A percentile compares a stretch with the other conserved stretches of the same genome.
These are phyloP conservation scores for Candida ulmi DNA, from an alignment of 805 yeast genomes.

Conservation along the genomic window DNA sequence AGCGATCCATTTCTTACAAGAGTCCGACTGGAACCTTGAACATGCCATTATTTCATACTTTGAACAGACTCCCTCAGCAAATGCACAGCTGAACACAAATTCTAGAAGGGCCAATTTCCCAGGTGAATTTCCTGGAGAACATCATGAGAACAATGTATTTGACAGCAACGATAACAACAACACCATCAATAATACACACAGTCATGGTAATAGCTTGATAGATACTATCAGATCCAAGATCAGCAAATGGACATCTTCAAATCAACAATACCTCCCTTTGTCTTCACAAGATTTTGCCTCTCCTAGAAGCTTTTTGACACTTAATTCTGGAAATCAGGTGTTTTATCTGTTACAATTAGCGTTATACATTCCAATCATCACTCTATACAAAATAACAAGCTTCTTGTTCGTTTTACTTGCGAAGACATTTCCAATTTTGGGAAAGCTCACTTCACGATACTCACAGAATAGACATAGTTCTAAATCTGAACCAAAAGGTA, in stretches of 20 bases:
- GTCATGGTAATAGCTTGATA: constrained; percentile 19
- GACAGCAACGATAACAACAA: background rate
- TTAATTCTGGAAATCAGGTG: constrained; percentile 21
- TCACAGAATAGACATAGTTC: constrained; percentile 31
- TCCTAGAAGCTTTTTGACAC: constrained; percentile 7
- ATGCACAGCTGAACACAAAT: constrained; percentile 15
- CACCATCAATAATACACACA: no score
- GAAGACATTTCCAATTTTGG: constrained; percentile 31
- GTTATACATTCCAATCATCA: constrained; percentile 27
- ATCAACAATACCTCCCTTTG: constrained; percentile 23
- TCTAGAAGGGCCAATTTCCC: constrained; percentile 4
- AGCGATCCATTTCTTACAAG: constrained; percentile 18
- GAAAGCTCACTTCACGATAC: constrained; percentile 19
- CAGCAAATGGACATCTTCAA: constrained; percentile 14
- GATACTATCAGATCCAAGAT: constrained; percentile 20
- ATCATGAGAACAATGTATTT: background rate
- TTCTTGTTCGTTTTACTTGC: constrained; percentile 22
- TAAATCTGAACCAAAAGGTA: constrained; percentile 27
- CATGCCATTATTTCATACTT: constrained; percentile 21
- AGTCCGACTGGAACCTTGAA: constrained; percentile 36
- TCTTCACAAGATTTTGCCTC: constrained; percentile 14
- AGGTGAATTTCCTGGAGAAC: constrained; percentile 1
- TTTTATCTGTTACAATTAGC: constrained; percentile 25
- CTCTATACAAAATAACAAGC: constrained; percentile 25
- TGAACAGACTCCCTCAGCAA: constrained; percentile 20